phyloP scores from a whole-genome alignment of 345 rosid species.

The Mercurialis annua region DNA sequence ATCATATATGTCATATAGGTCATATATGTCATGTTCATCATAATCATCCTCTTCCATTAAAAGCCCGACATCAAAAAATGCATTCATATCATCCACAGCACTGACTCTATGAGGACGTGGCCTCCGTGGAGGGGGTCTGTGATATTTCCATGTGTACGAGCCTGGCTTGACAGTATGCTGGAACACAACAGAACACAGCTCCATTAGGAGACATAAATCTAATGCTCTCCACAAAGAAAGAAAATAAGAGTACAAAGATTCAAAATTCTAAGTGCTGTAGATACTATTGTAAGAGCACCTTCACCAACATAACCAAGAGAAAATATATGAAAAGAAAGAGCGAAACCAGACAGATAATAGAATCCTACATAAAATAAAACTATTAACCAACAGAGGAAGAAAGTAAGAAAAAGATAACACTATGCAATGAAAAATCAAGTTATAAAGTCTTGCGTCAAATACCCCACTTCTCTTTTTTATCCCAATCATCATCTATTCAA shows the following conservation, averaged over 20 bases:
- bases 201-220: conserved; percentile 32
- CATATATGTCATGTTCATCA: conserved; percentile 42
- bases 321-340: neutral
- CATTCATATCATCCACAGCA: conserved; percentile 39
- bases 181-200: conserved; percentile 57
- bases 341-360: neutral
- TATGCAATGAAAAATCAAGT: neutral
- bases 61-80: conserved; percentile 45
- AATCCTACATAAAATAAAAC: neutral
- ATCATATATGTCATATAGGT: conserved; percentile 41
- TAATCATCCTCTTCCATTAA: conserved; percentile 46
- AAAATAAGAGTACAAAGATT: conserved; percentile 2
- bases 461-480: neutral
- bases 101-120: conserved; percentile 38
- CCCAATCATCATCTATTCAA: neutral
- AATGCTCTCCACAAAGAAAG: conserved; percentile 5
- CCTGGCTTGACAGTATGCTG: conserved; percentile 74
- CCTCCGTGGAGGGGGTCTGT: conserved; percentile 64
- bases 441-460: neutral
- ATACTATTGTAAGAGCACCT: neutral
- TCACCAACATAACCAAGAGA: neutral
- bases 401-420: neutral
- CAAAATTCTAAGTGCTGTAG: conserved; percentile 6
- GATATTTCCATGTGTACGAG: conserved; percentile 71
- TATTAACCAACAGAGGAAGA: neutral